These are phyloP conservation scores for Pseudocercospora fuligena DNA, from an alignment of 2,329 filamentous ascomycete genomes.

Conservation along the genomic window DNA sequence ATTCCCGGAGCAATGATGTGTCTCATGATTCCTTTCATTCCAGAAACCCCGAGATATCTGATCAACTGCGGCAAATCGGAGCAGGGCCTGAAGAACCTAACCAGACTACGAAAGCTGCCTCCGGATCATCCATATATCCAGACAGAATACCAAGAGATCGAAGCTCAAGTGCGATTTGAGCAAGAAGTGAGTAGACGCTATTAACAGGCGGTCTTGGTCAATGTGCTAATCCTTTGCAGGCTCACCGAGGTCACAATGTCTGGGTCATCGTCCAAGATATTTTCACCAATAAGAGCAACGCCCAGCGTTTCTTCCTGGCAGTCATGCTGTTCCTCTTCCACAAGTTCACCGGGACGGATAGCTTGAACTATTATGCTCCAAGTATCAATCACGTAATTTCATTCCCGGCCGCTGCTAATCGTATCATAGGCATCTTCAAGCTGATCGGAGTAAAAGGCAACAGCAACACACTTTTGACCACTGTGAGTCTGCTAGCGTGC, in stretches of 20 bases:
- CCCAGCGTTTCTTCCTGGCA: slow-evolving; percentile 27
- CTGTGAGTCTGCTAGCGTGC: slow-evolving; percentile 7
- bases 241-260: slow-evolving; percentile 23
- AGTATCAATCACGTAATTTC: neutral
- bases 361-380: slow-evolving; percentile 25
- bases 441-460: slow-evolving; percentile 24
- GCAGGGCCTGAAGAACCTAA: slow-evolving; percentile 25
- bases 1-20: slow-evolving; percentile 29
- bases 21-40: slow-evolving; percentile 28
- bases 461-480: slow-evolving; percentile 23
- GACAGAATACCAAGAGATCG: slow-evolving; percentile 33
- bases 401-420: slow-evolving; percentile 9
- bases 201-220: neutral
- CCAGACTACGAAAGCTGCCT: slow-evolving; percentile 30
- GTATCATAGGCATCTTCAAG: slow-evolving; percentile 25
- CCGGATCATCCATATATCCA: slow-evolving; percentile 31
- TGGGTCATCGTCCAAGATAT: slow-evolving; percentile 25
- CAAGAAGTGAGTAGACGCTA: slow-evolving; percentile 13
- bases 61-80: slow-evolving; percentile 26
- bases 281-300: slow-evolving; percentile 22
- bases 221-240: slow-evolving; percentile 3
- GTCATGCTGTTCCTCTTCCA: slow-evolving; percentile 29
- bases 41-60: slow-evolving; percentile 26
- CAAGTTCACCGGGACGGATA: slow-evolving; percentile 28
- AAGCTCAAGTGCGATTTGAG: slow-evolving; percentile 32